Base-by-base conservation (phyloP, 345 rosid species). In the Sisymbrium irio region DNA sequence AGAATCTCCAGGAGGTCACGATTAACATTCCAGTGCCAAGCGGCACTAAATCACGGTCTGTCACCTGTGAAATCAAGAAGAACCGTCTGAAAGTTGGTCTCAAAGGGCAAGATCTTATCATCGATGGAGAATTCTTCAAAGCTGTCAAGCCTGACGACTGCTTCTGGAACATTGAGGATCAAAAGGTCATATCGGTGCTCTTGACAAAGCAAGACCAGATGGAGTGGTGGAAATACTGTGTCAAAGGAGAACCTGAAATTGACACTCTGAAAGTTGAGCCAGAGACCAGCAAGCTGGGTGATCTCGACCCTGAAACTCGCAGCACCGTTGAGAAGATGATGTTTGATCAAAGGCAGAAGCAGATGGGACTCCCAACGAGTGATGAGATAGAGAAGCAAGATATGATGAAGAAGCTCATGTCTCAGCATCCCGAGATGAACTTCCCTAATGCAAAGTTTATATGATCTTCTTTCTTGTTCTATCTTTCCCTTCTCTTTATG, bases 231-330 rank as follows among this genome's bases (percentile, higher is more conserved):
- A 88, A 87, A 59, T 86, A 78, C n/a, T 50, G 93, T 76, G 81
- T 89, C 64, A 89, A 88, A 65, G 95, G 97, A 39, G 99, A 79
- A 18, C 93, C 97, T 73, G 92, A 92, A 65, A 77, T 92, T 41
- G 96, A 95, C 72, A 95, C 97, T 33, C 97, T 92, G 83, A 95
- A 89, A 70, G 97, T 88, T 69, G 97, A 95, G 65, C 97, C 93
- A 37, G 97, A 91, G 82, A 89, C 60, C 70, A 94, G 96, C 85
- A 91, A 87, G 67, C 72, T 94, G 5, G 72, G 87, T 51, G 97
- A 94, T 83, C 82, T 91, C 12, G 98, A 94, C 73, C 85, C 89
- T 1, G 96, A 94, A 74, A 87, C 92, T 20, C 79, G 97, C 15
- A 82, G 77, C 22, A 80, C 89, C 22, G 91, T 91, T 46, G 98